Percentiles rank a stretch among this genome's conserved stretches.
These are phyloP conservation scores for Bacterosira constricta DNA, from an alignment of 108 stramenopile genomes.

Conservation along the genomic window DNA sequence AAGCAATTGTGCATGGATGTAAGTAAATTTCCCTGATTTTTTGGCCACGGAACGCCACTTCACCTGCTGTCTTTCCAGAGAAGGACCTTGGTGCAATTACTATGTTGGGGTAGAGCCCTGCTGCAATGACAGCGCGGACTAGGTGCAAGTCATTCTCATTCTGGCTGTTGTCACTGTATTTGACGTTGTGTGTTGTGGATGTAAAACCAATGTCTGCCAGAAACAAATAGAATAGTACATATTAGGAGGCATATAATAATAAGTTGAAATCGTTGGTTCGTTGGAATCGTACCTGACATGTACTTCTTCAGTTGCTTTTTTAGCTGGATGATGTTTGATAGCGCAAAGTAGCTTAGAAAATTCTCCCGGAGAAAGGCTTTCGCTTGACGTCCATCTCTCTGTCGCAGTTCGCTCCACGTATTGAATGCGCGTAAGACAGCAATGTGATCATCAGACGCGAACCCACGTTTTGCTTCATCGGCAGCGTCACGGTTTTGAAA, in stretches of 20 bases:
- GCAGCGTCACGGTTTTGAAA: constrained; percentile 80
- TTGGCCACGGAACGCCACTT: constrained; percentile 56
- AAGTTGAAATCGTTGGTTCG: too few species aligned
- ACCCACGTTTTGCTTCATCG: constrained; percentile 68
- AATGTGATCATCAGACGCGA: constrained; percentile 79
- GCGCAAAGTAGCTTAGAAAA: constrained; percentile 67
- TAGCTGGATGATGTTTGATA: constrained; percentile 77
- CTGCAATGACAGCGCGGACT: constrained; percentile 82
- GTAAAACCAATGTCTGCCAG: constrained; percentile 35
- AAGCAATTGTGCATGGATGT: constrained; percentile 73
- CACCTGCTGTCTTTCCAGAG: constrained; percentile 58
- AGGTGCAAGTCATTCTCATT: constrained; percentile 62
- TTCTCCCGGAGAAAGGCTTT: constrained; percentile 67
- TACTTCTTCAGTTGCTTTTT: constrained; percentile 66
- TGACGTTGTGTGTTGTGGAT: not conserved
- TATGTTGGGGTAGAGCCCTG: constrained; percentile 90
- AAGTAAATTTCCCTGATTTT: constrained; percentile 68
- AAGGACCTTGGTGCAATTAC: constrained; percentile 68
- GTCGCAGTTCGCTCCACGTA: constrained; percentile 57
- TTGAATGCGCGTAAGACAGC: constrained; percentile 81
- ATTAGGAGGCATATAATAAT: too few species aligned
- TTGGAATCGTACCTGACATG: too few species aligned
- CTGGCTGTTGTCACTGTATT: not conserved
- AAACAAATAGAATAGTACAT: too few species aligned
- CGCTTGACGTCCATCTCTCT: constrained; percentile 44